Evolutionary conservation across 2,329 filamentous ascomycete species (phyloP).

Genomic region (Venturia effusa): DNA sequence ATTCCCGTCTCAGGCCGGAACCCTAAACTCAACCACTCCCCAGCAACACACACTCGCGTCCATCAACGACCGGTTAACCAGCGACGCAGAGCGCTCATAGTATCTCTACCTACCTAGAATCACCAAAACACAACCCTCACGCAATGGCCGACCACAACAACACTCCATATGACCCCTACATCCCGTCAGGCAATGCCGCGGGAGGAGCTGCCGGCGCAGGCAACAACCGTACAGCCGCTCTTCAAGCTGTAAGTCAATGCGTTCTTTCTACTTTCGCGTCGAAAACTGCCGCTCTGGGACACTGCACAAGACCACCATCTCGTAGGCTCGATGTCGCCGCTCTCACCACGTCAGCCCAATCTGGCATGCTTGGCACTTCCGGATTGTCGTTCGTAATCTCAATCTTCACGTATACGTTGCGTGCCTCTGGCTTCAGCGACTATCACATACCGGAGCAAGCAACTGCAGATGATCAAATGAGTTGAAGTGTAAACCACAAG

Average conservation of each 20-base stretch:
- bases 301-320: neutral
- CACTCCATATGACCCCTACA: slow-evolving; percentile 75
- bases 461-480: neutral
- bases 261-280: neutral
- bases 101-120: neutral
- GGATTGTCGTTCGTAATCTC: neutral
- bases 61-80: neutral
- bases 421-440: neutral
- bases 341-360: slow-evolving; percentile 1
- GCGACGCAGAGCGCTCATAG: neutral
- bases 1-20: slow-evolving; percentile 13
- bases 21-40: slow-evolving; percentile 17
- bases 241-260: slow-evolving; percentile 67
- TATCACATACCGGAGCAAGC: neutral
- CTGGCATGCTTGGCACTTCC: neutral
- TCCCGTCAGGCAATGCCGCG: slow-evolving; percentile 53
- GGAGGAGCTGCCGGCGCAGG: slow-evolving; percentile 36
- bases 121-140: slow-evolving; percentile 7
- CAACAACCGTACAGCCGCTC: slow-evolving; percentile 57
- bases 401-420: neutral
- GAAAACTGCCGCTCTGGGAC: neutral
- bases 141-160: slow-evolving; percentile 47
- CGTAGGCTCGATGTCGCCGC: neutral
- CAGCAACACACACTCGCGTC: neutral
- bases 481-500: too few relatives aligned